Evolutionary conservation across 768 basidiomycete genomes (phyloP), one percentile per base, ranked within the genome.

Genomic region (Cyathus striatus): DNA sequence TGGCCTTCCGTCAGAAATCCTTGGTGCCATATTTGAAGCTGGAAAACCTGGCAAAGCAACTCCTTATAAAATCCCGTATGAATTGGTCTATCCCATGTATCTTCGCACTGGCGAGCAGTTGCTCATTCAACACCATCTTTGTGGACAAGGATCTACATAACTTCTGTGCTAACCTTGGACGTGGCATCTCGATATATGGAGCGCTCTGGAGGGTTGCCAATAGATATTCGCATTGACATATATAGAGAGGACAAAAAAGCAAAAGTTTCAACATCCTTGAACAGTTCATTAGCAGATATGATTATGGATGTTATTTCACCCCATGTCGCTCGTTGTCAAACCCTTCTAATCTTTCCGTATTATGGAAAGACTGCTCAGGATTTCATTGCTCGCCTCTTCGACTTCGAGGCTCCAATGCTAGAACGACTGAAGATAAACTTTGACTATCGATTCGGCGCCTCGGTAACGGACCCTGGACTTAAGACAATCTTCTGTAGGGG

Each of bases 71-170:
- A 42, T 64, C 21, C 63, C 64, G 26, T 58, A 57, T 20, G 66
- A 68, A 47, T 75, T n/a, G 17, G 53, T 10, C 44, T 70, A 13
- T 66, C 66, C 27, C 71, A 73, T 43, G 69, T 75, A 30, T 73
- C 64, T n/a, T 43, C 43, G 14, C 56, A 53, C 38, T 75, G 72
- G 70, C 62, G 73, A 36, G 52, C 51, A 3, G 49, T 65, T 13
- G 69, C 67, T 1, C 41, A 69, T 20, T 49, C 52, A 12, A 65
- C 60, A 4, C 63, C 68, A 2, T 40, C 50, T 4, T 56, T 76
- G 5, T 76, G 75, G 73, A 63, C 45, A 36, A 59, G 56, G 17
- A 60, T 73, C 32, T 43, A 56, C 26, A 57, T 66, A 22, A 60
- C 55, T 23, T 60, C 64, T 2, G 48, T 41, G 14, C 36, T 48